Base-by-base conservation (phyloP, 2,329 filamentous ascomycete genomes). In the Hypoxylon sp. region DNA sequence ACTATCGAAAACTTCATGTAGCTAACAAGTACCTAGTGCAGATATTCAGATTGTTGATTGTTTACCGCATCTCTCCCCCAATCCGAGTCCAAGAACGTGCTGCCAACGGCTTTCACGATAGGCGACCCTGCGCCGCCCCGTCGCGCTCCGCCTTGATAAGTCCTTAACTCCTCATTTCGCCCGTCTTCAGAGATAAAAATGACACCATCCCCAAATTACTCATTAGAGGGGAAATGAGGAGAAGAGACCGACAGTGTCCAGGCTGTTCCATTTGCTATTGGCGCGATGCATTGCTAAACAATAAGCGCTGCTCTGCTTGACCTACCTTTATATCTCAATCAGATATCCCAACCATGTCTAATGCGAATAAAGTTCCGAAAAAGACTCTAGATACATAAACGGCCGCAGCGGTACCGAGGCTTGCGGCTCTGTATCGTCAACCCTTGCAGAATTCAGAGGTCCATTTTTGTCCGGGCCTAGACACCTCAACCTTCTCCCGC, bases 1-100 rank as follows among this genome's bases (percentile, higher is more conserved):
- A 53, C 60, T 67, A 61, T 65, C 41, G 50, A 62, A 65, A 65
- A 55, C 58, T 37, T 57, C 20, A 59, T 59, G 58, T 62, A 59
- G 26, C 56, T 54, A 65, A 41, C 20, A 48, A 54, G 44, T 58
- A n/a, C n/a, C n/a, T n/a, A 62, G 47, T 22, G 55, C 34, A 47
- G 41, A 62, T 56, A 17, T 53, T 5, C 1, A 43, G 39, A 43
- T 43, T 43, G 19, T 43, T 11, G 19, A 19, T 19, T 20, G 6
- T 43, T 46, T n/a, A 19, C 20, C 20, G 10, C 43, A 50, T 55
- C 5, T 51, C 47, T 53, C n/a, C n/a, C 32, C 47, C 26, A 48
- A 41, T 43, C 39, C 19, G 22, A 34, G 32, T 10, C n/a, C 37
- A 19, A 41, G n/a, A 19, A 4, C 60, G 34, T 62, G 52, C 48